A percentile compares a stretch with the other conserved stretches of the same genome.
Conservation (phyloP, 2,329 filamentous ascomycete species). For the Calycina herbarum region DNA sequence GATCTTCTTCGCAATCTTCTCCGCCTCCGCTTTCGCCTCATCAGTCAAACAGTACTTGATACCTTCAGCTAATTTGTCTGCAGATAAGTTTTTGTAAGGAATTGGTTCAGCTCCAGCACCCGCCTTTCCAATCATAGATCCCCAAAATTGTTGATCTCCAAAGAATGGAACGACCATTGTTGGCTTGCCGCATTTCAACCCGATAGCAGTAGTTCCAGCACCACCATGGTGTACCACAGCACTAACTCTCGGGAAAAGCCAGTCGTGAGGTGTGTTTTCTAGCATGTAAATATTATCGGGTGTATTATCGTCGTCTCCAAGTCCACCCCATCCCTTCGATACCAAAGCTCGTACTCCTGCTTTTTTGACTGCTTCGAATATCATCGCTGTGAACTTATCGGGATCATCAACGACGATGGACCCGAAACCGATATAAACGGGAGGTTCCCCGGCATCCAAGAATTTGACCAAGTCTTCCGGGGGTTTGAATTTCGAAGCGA, state of each 20-base stretch:
- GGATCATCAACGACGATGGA: slow-evolving; percentile 75
- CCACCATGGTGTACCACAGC: slow-evolving; percentile 76
- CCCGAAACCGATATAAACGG: slow-evolving; percentile 75
- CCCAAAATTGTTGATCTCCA: slow-evolving; percentile 79
- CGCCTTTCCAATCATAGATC: slow-evolving; percentile 63
- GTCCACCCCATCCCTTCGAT: slow-evolving; percentile 73
- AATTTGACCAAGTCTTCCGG: slow-evolving; percentile 57
- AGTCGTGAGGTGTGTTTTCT: slow-evolving; percentile 74
- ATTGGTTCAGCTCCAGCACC: slow-evolving; percentile 66
- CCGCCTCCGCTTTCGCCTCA: slow-evolving; percentile 57
- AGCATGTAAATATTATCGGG: slow-evolving; percentile 70
- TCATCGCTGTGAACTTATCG: slow-evolving; percentile 66
- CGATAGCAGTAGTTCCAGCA: slow-evolving; percentile 74
- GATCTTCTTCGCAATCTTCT: slow-evolving; percentile 61
- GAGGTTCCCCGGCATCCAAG: slow-evolving; percentile 54
- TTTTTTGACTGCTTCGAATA: slow-evolving; percentile 65
- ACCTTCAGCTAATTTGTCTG: slow-evolving; percentile 66
- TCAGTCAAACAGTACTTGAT: slow-evolving; percentile 67
- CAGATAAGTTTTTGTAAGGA: slow-evolving; percentile 66
- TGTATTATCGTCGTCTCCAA: slow-evolving; percentile 58
- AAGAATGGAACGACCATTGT: slow-evolving; percentile 81
- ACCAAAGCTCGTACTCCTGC: slow-evolving; percentile 71
- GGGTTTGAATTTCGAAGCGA: slow-evolving; percentile 61
- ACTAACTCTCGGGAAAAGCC: slow-evolving; percentile 68
- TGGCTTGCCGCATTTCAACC: slow-evolving; percentile 68